Evolutionary conservation across 2,329 filamentous ascomycete species (phyloP).

Genomic region (Albifimbria verrucaria): DNA sequence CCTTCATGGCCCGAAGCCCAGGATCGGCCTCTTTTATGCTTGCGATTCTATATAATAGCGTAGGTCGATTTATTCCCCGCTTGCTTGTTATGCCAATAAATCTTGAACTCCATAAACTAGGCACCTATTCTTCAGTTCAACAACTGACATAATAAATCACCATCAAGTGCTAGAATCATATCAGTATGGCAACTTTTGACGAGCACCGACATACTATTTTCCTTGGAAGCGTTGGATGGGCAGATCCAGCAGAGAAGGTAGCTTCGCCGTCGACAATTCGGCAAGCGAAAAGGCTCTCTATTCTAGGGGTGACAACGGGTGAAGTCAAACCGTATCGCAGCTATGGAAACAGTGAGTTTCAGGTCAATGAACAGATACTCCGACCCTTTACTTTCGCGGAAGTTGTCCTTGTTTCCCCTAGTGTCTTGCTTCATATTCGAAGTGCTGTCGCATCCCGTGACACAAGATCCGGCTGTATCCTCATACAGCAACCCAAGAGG

Average conservation of each 20-base stretch:
- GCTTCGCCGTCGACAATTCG: neutral
- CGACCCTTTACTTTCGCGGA: neutral
- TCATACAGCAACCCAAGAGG: neutral
- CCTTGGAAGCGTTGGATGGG: slow-evolving; percentile 1
- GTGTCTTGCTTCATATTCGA: neutral
- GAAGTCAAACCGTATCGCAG: neutral
- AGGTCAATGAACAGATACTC: neutral
- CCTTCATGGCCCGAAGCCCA: neutral
- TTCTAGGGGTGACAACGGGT: neutral
- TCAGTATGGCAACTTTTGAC: neutral
- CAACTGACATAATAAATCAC: neutral
- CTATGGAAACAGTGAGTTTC: neutral
- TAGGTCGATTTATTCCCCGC: neutral
- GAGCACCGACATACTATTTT: neutral
- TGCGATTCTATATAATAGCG: neutral
- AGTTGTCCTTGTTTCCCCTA: neutral
- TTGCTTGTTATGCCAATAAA: neutral
- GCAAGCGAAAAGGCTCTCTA: neutral
- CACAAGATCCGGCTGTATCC: neutral
- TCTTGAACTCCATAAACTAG: neutral
- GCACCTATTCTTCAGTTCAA: neutral
- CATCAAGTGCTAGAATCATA: neutral
- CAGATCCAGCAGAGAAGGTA: neutral
- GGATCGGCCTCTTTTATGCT: neutral
- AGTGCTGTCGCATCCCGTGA: neutral